phyloP scores from a whole-genome alignment of 192 early-diverging fungal species.

The Mortierella hygrophila region DNA sequence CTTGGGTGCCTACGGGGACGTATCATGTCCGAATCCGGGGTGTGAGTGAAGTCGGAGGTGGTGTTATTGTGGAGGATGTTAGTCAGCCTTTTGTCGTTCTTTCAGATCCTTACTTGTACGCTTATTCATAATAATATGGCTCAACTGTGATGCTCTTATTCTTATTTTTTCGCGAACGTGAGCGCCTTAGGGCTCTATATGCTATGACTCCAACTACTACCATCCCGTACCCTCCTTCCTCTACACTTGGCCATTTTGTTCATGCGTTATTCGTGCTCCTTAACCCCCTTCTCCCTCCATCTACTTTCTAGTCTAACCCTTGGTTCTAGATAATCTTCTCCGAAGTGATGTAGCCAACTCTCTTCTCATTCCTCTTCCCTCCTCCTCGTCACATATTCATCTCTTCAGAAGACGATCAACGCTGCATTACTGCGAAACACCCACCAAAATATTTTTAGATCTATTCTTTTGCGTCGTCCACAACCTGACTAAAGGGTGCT shows the following conservation, averaged over 20 bases:
- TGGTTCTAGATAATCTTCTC: background rate
- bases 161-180: background rate
- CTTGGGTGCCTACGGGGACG: conserved; percentile 26
- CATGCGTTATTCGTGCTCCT: too few relatives aligned
- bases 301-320: background rate
- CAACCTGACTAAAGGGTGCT: background rate
- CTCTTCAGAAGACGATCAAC: background rate
- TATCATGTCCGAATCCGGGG: conserved; percentile 33
- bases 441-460: background rate
- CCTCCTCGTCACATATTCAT: background rate
- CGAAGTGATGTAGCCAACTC: background rate
- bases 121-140: background rate
- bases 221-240: background rate
- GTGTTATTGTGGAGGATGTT: conserved; percentile 39
- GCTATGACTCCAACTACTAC: background rate
- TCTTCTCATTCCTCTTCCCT: background rate
- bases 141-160: too few relatives aligned
- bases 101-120: conserved; percentile 45
- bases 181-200: background rate
- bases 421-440: background rate
- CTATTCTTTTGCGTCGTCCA: background rate
- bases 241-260: too few relatives aligned
- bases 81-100: conserved; percentile 42
- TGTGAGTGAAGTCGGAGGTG: background rate
- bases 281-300: background rate